Percentiles rank a stretch among this genome's conserved stretches.
phyloP scores from a whole-genome alignment of 257 asterid species.

The Solanum appendiculatum region DNA sequence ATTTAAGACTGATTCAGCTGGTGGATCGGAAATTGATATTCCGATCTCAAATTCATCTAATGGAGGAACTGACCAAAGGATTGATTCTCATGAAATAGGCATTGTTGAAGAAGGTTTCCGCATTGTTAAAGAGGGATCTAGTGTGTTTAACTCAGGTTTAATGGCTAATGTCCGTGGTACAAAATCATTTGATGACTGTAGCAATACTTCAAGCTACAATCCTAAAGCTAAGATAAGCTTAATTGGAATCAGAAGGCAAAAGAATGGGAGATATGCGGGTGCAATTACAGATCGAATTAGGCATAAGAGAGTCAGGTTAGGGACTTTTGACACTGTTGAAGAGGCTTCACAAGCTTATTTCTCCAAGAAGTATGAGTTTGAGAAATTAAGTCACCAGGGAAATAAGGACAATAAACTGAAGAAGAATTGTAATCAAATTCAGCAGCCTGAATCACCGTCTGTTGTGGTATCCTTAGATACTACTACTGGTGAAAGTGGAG shows the following conservation, averaged over 20 bases:
- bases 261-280: background rate
- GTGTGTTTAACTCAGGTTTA: background rate
- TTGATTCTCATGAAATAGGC: background rate
- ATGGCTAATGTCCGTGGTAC: background rate
- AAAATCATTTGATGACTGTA: background rate
- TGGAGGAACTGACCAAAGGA: background rate
- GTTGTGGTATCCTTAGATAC: background rate
- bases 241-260: background rate
- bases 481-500: background rate
- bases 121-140: background rate
- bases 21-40: background rate
- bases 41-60: background rate
- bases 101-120: background rate
- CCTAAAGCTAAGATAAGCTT: background rate
- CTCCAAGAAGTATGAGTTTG: background rate
- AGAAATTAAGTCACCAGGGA: background rate
- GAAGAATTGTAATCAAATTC: background rate
- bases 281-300: background rate
- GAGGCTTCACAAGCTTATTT: background rate
- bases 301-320: background rate
- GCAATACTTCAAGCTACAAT: background rate
- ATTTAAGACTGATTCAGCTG: background rate
- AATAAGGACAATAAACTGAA: background rate
- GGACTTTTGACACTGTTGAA: background rate
- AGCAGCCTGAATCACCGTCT: background rate